These are phyloP conservation scores for Talaromyces sp. DNA, from an alignment of 2,329 filamentous ascomycete genomes.

Conservation along the genomic window DNA sequence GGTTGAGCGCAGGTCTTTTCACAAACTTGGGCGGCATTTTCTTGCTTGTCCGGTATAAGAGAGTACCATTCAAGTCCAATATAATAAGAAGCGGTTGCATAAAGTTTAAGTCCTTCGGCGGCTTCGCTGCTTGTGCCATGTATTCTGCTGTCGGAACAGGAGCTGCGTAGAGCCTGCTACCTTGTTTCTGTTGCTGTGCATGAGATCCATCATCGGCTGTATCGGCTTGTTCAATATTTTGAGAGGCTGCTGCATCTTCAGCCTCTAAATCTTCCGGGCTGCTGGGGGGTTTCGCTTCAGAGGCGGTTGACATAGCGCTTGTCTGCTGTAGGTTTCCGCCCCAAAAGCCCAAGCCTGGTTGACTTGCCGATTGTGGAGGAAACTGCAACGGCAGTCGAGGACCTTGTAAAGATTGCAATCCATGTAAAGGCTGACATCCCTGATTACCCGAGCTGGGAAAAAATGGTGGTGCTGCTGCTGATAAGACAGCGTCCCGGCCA, in stretches of 20 bases:
- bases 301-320: background rate
- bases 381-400: background rate
- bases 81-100: conserved; percentile 70
- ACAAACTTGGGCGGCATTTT: conserved; percentile 51
- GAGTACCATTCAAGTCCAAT: conserved; percentile 88
- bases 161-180: conserved; percentile 31
- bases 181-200: background rate
- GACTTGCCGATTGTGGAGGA: background rate
- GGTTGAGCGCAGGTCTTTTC: conserved; percentile 59
- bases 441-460: background rate
- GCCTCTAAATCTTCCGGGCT: background rate
- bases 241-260: background rate
- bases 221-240: background rate
- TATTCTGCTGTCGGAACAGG: conserved; percentile 60
- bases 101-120: conserved; percentile 36
- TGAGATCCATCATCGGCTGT: too few species aligned
- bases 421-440: background rate
- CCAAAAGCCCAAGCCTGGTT: background rate
- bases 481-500: background rate
- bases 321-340: background rate
- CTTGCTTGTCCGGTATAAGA: conserved; percentile 64
- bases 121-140: conserved; percentile 47
- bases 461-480: background rate
- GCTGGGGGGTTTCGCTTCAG: background rate
- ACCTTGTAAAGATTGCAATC: background rate